These are phyloP conservation scores for Neopestalotiopsis rosae DNA, from an alignment of 2,329 filamentous ascomycete species.

Conservation along the genomic window DNA sequence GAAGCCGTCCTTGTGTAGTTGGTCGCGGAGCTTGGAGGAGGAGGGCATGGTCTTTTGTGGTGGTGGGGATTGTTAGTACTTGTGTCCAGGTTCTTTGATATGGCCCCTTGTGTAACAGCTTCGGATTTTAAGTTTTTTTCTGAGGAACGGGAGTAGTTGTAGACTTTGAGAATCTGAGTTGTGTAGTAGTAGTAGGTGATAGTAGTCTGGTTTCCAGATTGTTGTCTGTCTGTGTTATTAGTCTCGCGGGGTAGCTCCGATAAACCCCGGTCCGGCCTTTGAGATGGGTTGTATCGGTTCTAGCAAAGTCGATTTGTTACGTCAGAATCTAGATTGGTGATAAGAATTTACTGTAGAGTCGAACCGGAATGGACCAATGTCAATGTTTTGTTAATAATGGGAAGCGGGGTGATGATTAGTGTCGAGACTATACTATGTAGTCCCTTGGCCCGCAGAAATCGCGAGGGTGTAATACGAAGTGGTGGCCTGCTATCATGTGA, in stretches of 20 bases:
- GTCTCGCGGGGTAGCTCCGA: background rate
- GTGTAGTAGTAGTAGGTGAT: background rate
- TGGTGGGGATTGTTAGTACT: background rate
- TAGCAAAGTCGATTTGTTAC: background rate
- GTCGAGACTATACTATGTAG: too few relatives aligned
- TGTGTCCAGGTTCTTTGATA: background rate
- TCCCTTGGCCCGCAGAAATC: too few relatives aligned
- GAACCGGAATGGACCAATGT: too few relatives aligned
- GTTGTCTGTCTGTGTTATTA: background rate
- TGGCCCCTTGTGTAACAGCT: too few relatives aligned
- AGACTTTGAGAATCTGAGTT: background rate
- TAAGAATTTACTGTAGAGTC: background rate
- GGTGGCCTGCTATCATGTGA: too few relatives aligned
- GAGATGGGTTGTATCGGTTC: background rate
- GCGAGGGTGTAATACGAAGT: too few relatives aligned
- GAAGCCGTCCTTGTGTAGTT: slow-evolving; percentile 76
- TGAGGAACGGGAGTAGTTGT: too few relatives aligned
- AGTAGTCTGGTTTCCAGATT: background rate
- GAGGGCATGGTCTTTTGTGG: background rate
- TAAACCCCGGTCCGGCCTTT: background rate
- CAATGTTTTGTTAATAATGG: too few relatives aligned
- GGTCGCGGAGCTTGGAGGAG: slow-evolving; percentile 44
- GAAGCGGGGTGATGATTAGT: too few relatives aligned
- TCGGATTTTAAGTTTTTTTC: too few relatives aligned
- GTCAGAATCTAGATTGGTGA: background rate